Evolutionary conservation across 495 filamentous ascomycete species (phyloP), one percentile per base, ranked within the genome.

Genomic region (Pyronema omphalodes): DNA sequence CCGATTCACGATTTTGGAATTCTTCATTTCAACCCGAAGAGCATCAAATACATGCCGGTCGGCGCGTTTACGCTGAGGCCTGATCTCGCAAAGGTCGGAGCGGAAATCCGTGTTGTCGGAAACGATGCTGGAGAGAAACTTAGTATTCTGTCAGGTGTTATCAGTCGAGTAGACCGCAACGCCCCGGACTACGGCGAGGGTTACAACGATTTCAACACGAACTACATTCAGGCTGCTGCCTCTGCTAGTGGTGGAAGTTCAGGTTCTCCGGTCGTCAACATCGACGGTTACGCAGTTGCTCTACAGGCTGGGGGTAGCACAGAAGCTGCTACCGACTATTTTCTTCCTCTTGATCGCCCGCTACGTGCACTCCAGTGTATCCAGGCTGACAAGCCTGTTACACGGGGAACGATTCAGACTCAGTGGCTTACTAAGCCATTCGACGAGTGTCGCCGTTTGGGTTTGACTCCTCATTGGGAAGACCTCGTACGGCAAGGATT

Each of bases 101-200:
- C 79, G 3, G 91, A 96, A 68, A 95, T 99, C 57, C 73, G 93
- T 57, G 93, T 99, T 3, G 91, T 99, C 12, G 91, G 91, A 70
- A 99, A 99, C 66, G 91, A 99, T 71, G 91, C 91, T 40, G 91
- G 91, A 47, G 91, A 99, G 66, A 99, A 99, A 73, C 79, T 99
- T 53, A 94, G 87, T 70, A 99, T 99, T 62, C 73, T 96, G 37
- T 96, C 93, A 9, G 91, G 91, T 57, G 88, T 99, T 29, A 99
- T 99, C 64, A 93, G 86, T 72, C 77, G 91, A 55, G 71, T 96
- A 55, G 91, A 99, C 61, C 76, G 91, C 51, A 99, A 99, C 68
- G 91, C 91, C 5, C 91, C 91, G 6, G 91, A 99, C 60, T 99
- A 99, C 60, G 89, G 91, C 37, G 91, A 96, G 57, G 91, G 91